These are phyloP conservation scores for Intubia oerlemansii DNA, from an alignment of 2,329 filamentous ascomycete species.

Conservation along the genomic window DNA sequence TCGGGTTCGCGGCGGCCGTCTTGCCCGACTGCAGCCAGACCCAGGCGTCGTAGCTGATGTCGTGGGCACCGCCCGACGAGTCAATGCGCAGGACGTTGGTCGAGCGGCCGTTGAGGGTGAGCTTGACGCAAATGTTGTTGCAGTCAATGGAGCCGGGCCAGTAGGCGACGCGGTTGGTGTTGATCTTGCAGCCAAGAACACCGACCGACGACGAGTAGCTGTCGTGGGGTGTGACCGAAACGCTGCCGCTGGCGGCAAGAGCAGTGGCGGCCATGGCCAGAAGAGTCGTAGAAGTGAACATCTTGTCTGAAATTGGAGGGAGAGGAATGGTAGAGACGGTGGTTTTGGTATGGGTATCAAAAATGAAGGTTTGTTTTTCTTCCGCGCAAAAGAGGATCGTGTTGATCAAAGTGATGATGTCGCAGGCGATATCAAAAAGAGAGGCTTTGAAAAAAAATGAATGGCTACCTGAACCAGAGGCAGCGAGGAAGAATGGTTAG, in stretches of 20 bases:
- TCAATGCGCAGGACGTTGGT: constrained; percentile 38
- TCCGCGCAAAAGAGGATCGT: neutral
- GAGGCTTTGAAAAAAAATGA: neutral
- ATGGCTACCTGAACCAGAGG: too few relatives aligned
- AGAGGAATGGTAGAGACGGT: neutral
- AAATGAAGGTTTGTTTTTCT: neutral
- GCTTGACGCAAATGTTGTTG: constrained; percentile 32
- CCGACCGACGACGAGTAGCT: constrained; percentile 34
- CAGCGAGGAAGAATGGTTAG: neutral
- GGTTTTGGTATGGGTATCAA: neutral
- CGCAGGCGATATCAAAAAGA: too few relatives aligned
- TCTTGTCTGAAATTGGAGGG: neutral
- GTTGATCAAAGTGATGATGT: too few relatives aligned
- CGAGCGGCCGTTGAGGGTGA: constrained; percentile 24
- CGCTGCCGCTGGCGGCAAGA: constrained; percentile 6
- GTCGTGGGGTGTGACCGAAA: constrained; percentile 30
- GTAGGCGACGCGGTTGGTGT: constrained; percentile 39
- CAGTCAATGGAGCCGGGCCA: constrained; percentile 32
- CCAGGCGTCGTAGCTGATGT: constrained; percentile 39
- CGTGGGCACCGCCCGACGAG: constrained; percentile 30
- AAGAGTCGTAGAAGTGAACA: constrained; percentile 1
- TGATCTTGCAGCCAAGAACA: constrained; percentile 36
- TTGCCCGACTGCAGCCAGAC: constrained; percentile 32
- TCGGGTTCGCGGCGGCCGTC: constrained; percentile 22
- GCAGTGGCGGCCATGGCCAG: constrained; percentile 6